Evolutionary conservation across 805 yeast genomes (phyloP), one percentile per base, ranked within the genome.

Genomic region (Limtongozyma cylindracea): DNA sequence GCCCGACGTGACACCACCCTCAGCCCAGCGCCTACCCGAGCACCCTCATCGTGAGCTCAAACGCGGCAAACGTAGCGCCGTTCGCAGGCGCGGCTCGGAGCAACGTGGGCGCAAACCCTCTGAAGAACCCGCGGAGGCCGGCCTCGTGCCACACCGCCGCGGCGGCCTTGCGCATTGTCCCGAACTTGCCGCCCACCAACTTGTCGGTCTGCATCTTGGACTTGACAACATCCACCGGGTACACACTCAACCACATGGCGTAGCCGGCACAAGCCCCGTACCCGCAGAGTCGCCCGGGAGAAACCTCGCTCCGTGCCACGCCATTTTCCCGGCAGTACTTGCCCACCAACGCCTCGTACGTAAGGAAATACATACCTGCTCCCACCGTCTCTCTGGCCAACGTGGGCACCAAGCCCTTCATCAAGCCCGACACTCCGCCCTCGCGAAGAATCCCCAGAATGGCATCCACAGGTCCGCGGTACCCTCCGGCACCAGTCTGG

Each of bases 61-160:
- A 88, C 3, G 91, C 80, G 20, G 78, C 71, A 47, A 88, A 88
- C 0, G 98, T 91, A 15, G 91, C 92, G 19, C 93, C 99, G 41
- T 88, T 91, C 3, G 91, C 98, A 1, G 98, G 98, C 3, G 93
- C 92, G 22, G 99, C 96, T 48, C 99, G 71, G 30, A 88, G 50
- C 30, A 88, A 63, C 0, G 96, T 82, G 18, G 98, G 95, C 11
- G 65, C 45, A 39, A 91, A 82, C 2, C 99, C 99, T 46, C 70
- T 70, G 47, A 76, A 74, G 37, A 88, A 73, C 0, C 92, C 92
- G 29, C 53, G 53, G 13, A 65, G 26, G 13, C 96, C 95, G 23
- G 55, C 52, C n/a, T 55, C 51, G 21, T 40, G 43, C 36, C 41
- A 56, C 12, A 77, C 55, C 25, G 56, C 53, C 25, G 41, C 53